Base-by-base conservation (phyloP, 2,329 filamentous ascomycete species). In the Zymoseptoria brevis region DNA sequence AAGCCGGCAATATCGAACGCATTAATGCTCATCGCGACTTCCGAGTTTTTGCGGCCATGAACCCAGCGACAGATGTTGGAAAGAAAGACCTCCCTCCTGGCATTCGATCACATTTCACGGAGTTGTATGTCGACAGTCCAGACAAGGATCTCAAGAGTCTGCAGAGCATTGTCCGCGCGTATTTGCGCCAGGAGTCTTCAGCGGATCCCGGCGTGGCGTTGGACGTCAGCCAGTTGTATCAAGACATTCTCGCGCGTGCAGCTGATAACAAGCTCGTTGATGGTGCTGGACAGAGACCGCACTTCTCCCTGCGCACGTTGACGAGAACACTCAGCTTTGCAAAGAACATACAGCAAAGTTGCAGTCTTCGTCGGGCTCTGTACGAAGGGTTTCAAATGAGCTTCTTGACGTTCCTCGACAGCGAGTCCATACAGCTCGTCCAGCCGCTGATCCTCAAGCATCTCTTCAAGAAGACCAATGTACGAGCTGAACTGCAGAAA, bases 301-400 rank as follows among this genome's bases (percentile, higher is more conserved):
- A 99, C 74, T 99, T 96, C 79, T 97, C 93, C 78, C 83, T 99
- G 59, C 86, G 94, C 71, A 99, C 94, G 0, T 77, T 99, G 53
- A 96, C 95, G 19, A 85, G 95, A 57, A 90, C 94, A 1, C 76
- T 99, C 56, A 88, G 87, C 45, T 99, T 96, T 72, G 91, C 93
- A 19, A 86, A 87, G 64, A 88, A 92, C 56, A 92, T 96, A 63
- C 84, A 89, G 0, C 85, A 90, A 0, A 82, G 88, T 3, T 96
- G 96, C 74, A 91, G 89, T 11, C 77, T 97, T 50, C 85, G 94
- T 22, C 80, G 95, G 69, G 89, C 93, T 9, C 78, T 97, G 1
- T 96, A 89, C 63, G 94, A 99, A 77, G 95, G 94, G 0, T 97
- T 97, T 71, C 91, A 90, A 16, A 99, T 99, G 95, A 94, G 92